Evolutionary conservation across 495 filamentous ascomycete genomes (phyloP), one percentile per base, ranked within the genome.

Genomic region (Xylaria venustula): DNA sequence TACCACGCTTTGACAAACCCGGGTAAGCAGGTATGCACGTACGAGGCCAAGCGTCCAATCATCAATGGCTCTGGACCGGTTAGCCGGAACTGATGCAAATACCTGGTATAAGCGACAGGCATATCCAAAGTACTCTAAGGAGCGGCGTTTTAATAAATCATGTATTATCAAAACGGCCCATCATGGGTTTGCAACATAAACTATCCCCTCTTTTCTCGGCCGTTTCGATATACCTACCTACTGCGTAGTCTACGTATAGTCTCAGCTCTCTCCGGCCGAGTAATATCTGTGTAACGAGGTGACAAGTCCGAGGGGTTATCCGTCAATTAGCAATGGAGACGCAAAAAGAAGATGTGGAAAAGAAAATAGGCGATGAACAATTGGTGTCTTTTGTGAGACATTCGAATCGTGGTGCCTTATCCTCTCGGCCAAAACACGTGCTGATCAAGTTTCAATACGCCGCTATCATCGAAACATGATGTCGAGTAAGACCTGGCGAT

Each of bases 171-270:
- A 40, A 22, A 55, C 40, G 40, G 40, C 17, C n/a, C 7, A 28
- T 6, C 37, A 15, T 34, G 11, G 40, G 17, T 45, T 45, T 32
- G 17, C 14, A 37, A 22, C 53, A 45, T 42, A 36, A 54, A 55
- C 17, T 32, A 23, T 5, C 53, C 53, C 53, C 53, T 55, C 53
- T 44, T n/a, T 45, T 44, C 40, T 45, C 23, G 52, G 26, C 7
- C 26, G 25, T 34, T 45, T 45, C 6, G 26, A 25, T 23, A 34
- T 34, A 34, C 30, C 30, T 34, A 34, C 30, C 30, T 34, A 34
- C 30, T 34, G n/a, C n/a, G n/a, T n/a, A n/a, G n/a, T n/a, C n/a
- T 34, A 34, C 40, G 15, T 34, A 15, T 25, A 32, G 37, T 32
- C 53, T 45, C 40, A 37, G 37, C 53, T 20, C 37, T 40, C 3